Evolutionary conservation across 352 stramenopile species (phyloP).

Genomic region (Globisporangium nunn): DNA sequence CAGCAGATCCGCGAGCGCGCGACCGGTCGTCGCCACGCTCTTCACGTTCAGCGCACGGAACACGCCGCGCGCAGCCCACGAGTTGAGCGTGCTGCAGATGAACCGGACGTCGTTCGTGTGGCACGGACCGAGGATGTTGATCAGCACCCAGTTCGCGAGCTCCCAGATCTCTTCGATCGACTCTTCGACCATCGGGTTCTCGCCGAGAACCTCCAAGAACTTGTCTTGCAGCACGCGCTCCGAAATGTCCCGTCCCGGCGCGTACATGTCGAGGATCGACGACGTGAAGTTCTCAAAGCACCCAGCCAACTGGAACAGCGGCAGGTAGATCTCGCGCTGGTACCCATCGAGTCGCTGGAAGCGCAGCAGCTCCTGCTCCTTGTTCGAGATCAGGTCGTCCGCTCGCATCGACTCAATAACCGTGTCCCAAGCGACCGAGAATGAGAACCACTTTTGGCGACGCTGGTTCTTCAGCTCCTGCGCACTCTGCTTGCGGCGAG

Average conservation of each 20-base stretch:
- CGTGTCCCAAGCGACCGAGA: slow-evolving; percentile 96
- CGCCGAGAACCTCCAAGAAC: slow-evolving; percentile 69
- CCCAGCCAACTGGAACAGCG: slow-evolving; percentile 96
- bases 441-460: slow-evolving; percentile 98
- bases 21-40: slow-evolving; percentile 55
- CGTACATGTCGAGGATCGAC: slow-evolving; percentile 67
- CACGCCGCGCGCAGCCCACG: slow-evolving; percentile 67
- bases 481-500: slow-evolving; percentile 72
- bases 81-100: slow-evolving; percentile 81
- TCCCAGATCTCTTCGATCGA: slow-evolving; percentile 97
- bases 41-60: slow-evolving; percentile 76
- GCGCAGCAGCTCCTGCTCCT: slow-evolving; percentile 87
- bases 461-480: slow-evolving; percentile 87
- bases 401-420: slow-evolving; percentile 95
- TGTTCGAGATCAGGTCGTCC: slow-evolving; percentile 89
- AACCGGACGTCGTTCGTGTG: slow-evolving; percentile 93
- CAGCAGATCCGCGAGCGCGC: slow-evolving; percentile 65
- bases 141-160: slow-evolving; percentile 92
- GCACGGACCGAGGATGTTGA: slow-evolving; percentile 91
- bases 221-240: slow-evolving; percentile 78
- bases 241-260: slow-evolving; percentile 36
- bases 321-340: slow-evolving; percentile 96
- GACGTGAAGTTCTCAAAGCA: slow-evolving; percentile 92
- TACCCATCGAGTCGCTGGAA: slow-evolving; percentile 96
- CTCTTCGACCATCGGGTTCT: slow-evolving; percentile 82